Conservation (phyloP, 768 basidiomycete genomes). For the Phlegmacium glaucopus region DNA sequence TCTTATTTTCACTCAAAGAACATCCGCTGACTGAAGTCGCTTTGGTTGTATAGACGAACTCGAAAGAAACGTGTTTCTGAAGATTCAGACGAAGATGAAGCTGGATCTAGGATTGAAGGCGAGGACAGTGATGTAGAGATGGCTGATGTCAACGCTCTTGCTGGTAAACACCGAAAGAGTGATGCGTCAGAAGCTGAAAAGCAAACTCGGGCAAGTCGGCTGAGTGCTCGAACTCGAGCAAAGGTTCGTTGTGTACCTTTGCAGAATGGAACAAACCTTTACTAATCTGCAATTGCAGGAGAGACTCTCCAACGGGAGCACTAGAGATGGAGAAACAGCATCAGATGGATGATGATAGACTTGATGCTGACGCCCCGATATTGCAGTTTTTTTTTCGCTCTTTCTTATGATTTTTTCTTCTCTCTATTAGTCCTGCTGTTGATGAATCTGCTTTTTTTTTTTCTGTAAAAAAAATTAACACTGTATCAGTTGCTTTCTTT, state of each 20-base stretch:
- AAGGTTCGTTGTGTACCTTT: constrained; percentile 11
- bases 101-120: constrained; percentile 21
- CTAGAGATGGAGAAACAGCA: not conserved
- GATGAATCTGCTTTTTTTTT: constrained; percentile 4
- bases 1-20: not conserved
- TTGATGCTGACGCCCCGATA: not conserved
- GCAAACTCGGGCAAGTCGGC: constrained; percentile 18
- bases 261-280: not conserved
- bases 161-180: constrained; percentile 20
- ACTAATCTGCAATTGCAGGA: not conserved
- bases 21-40: no score
- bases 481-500: constrained; percentile 11
- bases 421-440: not conserved
- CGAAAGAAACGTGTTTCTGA: constrained; percentile 29
- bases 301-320: not conserved
- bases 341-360: constrained; percentile 1
- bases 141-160: constrained; percentile 22
- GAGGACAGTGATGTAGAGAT: constrained; percentile 40
- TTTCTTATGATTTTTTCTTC: not conserved
- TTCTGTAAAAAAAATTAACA: constrained; percentile 10
- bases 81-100: constrained; percentile 41
- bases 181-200: constrained; percentile 25
- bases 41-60: constrained; percentile 27
- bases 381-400: not conserved
- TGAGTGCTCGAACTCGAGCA: constrained; percentile 21